Evolutionary conservation across 192 early-diverging fungal species (phyloP).

Genomic region (Mortierella alpina): DNA sequence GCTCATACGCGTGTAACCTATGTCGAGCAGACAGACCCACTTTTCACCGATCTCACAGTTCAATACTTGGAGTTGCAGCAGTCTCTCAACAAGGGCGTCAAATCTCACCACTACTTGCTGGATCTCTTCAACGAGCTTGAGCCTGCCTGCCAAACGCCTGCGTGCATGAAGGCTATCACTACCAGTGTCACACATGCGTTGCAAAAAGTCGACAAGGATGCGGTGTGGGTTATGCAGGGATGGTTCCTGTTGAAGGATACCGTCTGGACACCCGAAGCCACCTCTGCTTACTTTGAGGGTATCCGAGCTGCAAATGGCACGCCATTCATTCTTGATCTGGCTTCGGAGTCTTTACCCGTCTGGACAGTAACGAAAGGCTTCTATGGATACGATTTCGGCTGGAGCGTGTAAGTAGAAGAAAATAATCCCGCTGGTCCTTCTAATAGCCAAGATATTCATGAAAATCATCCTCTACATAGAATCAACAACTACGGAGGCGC

Average conservation of each 20-base stretch:
- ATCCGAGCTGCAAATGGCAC: conserved; percentile 26
- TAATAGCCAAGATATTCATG: not conserved
- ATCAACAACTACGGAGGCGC: conserved; percentile 45
- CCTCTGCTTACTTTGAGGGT: conserved; percentile 24
- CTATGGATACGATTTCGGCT: conserved; percentile 37
- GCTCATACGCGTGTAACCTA: conserved; percentile 39
- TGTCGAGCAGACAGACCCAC: conserved; percentile 25
- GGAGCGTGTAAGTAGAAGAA: conserved; percentile 30
- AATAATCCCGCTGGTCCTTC: not conserved
- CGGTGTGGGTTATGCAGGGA: conserved; percentile 50
- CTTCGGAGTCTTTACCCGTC: conserved; percentile 16
- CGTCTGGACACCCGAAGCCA: conserved; percentile 29
- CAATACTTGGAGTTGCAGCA: conserved; percentile 33
- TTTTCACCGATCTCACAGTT: conserved; percentile 18
- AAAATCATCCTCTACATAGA: conserved; percentile 9
- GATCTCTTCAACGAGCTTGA: conserved; percentile 48
- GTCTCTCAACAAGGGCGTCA: conserved; percentile 24
- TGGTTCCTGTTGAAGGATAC: conserved; percentile 33
- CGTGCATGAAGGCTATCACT: conserved; percentile 19
- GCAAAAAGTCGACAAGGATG: conserved; percentile 20
- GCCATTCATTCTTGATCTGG: conserved; percentile 30
- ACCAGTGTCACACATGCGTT: conserved; percentile 26
- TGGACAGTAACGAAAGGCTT: conserved; percentile 31
- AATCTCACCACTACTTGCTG: conserved; percentile 31
- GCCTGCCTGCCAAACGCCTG: conserved; percentile 28